phyloP scores from a whole-genome alignment of 129 eudicot species.

The Scalesia atractyloides region DNA sequence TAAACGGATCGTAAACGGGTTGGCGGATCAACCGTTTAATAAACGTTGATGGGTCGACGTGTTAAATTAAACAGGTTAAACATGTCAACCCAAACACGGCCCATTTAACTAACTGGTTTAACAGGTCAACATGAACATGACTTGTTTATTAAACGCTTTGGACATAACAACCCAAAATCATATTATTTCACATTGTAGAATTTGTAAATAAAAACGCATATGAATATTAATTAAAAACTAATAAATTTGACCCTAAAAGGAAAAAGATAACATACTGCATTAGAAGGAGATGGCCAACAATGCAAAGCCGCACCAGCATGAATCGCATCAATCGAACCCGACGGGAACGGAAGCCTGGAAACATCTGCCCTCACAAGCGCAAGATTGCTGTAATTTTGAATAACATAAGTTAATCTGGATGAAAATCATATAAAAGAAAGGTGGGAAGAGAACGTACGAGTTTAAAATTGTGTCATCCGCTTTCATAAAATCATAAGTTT shows the following conservation, averaged over 20 bases:
- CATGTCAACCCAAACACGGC: not conserved
- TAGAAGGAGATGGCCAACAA: conserved; percentile 99
- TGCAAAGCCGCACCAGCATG: conserved; percentile 99
- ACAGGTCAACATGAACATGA: not conserved
- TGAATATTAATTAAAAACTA: not conserved
- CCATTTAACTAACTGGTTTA: not conserved
- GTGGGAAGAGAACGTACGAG: conserved; percentile 42
- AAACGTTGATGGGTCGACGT: not conserved
- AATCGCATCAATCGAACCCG: conserved; percentile 91
- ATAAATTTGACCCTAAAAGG: conserved; percentile 4
- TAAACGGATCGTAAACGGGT: not conserved
- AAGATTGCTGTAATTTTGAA: conserved; percentile 64
- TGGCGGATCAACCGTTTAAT: not conserved
- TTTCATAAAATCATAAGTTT: conserved; percentile 80
- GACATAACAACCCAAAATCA: not conserved
- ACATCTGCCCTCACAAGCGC: conserved; percentile 99
- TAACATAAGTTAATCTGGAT: not conserved
- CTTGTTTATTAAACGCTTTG: not conserved
- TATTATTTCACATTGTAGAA: not conserved
- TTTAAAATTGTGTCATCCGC: conserved; percentile 48
- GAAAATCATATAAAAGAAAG: not conserved
- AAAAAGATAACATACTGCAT: conserved; percentile 67
- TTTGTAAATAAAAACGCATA: not conserved
- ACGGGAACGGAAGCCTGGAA: conserved; percentile 85
- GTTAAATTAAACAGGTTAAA: not conserved